Base-by-base conservation (phyloP, 108 stramenopile species). In the Cyclotella distinguenda region DNA sequence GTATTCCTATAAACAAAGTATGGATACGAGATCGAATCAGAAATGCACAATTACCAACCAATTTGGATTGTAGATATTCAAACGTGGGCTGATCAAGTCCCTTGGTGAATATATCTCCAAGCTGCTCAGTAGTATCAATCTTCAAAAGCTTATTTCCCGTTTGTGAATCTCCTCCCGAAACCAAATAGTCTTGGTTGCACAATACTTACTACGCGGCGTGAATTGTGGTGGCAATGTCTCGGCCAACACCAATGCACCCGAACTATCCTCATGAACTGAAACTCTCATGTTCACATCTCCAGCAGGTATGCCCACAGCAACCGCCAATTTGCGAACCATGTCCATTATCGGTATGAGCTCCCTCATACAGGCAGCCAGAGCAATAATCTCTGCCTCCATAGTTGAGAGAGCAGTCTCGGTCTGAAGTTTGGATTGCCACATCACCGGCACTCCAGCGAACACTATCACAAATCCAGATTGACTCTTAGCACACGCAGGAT, bases 51-150 rank as follows among this genome's bases (percentile, higher is more conserved):
- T n/a, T n/a, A n/a, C 18, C 18, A 19, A 48, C 10, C 13, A 48
- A 21, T 21, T 48, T 48, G 22, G 21, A 32, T 10, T 9, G 23
- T 9, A 31, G 32, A 9, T 53, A 53, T 12, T 32, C 51, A 33
- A 53, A 4, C 1, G 27, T 3, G 1, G 51, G 6, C 9, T 28
- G 9, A 6, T 27, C 2, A 3, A 53, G 51, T 5, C 31, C 11
- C 21, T 53, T 53, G 27, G 51, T n/a, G 21, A 53, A 53, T 1
- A 53, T 53, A 53, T 53, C 51, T 11, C 31, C 51, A 10, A 53
- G 32, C 27, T 53, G 51, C 18, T 30, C 51, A 12, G 16, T 28
- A n/a, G 51, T 32, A 2, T 28, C 27, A 4, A 53, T 53, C 28
- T 53, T 53, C 18, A 53, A 1, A 3, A 53, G n/a, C 51, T 31